Conservation (phyloP, 1,139 yeast genomes). For the Saccharomyces hybrid region DNA sequence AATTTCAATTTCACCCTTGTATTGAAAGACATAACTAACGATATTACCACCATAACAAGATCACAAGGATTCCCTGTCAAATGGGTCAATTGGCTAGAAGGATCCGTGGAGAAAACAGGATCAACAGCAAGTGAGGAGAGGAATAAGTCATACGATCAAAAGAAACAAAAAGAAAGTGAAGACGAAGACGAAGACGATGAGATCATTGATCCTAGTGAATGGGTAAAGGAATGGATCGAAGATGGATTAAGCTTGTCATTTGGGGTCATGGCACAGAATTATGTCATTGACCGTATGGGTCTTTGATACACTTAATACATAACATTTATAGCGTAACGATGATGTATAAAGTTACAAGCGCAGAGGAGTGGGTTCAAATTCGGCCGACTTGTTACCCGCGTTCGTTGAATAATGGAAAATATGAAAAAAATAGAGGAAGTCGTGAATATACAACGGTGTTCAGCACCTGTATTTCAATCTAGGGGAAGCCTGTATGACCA, state of each 20-base stretch:
- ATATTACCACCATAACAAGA: conserved; percentile 61
- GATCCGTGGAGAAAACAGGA: conserved; percentile 15
- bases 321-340: background rate
- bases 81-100: conserved; percentile 85
- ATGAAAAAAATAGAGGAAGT: background rate
- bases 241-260: conserved; percentile 72
- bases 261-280: conserved; percentile 83
- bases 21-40: conserved; percentile 70
- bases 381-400: background rate
- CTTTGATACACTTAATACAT: conserved; percentile 12
- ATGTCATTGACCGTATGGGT: conserved; percentile 90
- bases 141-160: conserved; percentile 7
- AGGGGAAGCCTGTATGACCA: background rate
- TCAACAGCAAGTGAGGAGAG: conserved; percentile 6
- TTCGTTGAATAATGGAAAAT: background rate
- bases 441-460: background rate
- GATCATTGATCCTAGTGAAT: conserved; percentile 81
- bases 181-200: conserved; percentile 32
- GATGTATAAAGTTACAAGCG: background rate
- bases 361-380: background rate
- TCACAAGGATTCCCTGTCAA: conserved; percentile 85
- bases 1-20: conserved; percentile 63
- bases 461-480: background rate
- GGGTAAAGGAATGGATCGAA: conserved; percentile 92
- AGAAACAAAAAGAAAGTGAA: conserved; percentile 15